These are phyloP conservation scores for Logfia minima DNA, from an alignment of 129 eudicot genomes.

Conservation along the genomic window DNA sequence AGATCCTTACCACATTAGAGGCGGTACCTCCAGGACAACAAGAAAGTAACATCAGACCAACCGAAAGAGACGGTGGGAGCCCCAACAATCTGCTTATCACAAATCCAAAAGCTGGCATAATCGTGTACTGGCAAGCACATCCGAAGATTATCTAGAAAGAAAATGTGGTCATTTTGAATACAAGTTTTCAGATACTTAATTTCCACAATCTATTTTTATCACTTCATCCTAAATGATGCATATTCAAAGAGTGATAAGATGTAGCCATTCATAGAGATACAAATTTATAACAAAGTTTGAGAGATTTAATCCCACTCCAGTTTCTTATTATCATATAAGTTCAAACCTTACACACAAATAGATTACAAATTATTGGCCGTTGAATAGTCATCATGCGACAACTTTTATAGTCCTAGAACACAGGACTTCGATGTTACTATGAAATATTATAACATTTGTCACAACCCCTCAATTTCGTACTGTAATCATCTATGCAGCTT, in stretches of 20 bases:
- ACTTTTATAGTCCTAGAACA: not conserved
- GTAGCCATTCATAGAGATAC: not conserved
- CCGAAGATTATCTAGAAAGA: constrained; percentile 62
- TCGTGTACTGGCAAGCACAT: constrained; percentile 75
- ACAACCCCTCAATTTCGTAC: not conserved
- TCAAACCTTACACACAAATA: constrained; percentile 1
- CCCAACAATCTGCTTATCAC: constrained; percentile 63
- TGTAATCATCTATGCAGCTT: constrained; percentile 4
- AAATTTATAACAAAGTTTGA: not conserved
- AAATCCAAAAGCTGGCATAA: constrained; percentile 73
- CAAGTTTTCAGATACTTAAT: not conserved
- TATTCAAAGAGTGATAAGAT: not conserved
- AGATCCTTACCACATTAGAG: constrained; percentile 78
- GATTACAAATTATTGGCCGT: not conserved
- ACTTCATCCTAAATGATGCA: constrained; percentile 10
- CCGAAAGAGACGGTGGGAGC: constrained; percentile 68
- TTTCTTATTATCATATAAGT: constrained; percentile 4
- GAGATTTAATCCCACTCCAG: not conserved
- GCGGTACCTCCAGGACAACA: constrained; percentile 98
- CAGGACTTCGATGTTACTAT: not conserved
- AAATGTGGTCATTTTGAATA: not conserved
- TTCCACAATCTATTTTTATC: not conserved
- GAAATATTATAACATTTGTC: not conserved
- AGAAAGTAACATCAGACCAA: constrained; percentile 74
- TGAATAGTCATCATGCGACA: not conserved